These are phyloP conservation scores for Bacterosira constricta DNA, from an alignment of 108 stramenopile species.

Conservation along the genomic window DNA sequence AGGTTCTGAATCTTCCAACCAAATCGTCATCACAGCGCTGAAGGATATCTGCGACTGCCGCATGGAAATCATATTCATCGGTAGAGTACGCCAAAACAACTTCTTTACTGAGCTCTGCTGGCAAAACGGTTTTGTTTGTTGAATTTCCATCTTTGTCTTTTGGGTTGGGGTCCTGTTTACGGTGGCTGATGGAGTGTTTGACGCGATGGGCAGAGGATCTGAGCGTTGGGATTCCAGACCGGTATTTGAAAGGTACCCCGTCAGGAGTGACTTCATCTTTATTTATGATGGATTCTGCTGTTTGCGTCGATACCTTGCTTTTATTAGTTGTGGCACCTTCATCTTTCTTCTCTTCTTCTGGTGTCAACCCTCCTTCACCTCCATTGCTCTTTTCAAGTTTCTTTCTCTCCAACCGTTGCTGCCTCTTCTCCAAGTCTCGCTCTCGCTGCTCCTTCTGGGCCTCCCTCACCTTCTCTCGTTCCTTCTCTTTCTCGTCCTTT, in stretches of 20 bases:
- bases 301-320: not conserved
- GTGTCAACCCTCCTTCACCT: slow-evolving; percentile 20
- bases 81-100: slow-evolving; percentile 53
- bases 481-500: slow-evolving; percentile 24
- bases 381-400: slow-evolving; percentile 13
- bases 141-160: slow-evolving; percentile 50
- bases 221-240: slow-evolving; percentile 79
- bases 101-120: slow-evolving; percentile 52
- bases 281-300: not conserved
- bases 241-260: slow-evolving; percentile 54
- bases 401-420: slow-evolving; percentile 31
- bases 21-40: slow-evolving; percentile 57
- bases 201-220: slow-evolving; percentile 86
- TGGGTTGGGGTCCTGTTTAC: slow-evolving; percentile 74
- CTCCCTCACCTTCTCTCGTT: slow-evolving; percentile 25
- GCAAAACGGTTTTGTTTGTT: slow-evolving; percentile 70
- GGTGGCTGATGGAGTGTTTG: slow-evolving; percentile 64
- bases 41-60: slow-evolving; percentile 54
- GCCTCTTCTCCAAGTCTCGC: slow-evolving; percentile 15
- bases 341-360: not conserved
- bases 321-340: not conserved
- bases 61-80: slow-evolving; percentile 55
- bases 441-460: slow-evolving; percentile 6
- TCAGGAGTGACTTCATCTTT: slow-evolving; percentile 21
- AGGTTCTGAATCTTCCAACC: slow-evolving; percentile 49